phyloP scores from a whole-genome alignment of 2,329 filamentous ascomycete genomes.

The Penicillium sp. region DNA sequence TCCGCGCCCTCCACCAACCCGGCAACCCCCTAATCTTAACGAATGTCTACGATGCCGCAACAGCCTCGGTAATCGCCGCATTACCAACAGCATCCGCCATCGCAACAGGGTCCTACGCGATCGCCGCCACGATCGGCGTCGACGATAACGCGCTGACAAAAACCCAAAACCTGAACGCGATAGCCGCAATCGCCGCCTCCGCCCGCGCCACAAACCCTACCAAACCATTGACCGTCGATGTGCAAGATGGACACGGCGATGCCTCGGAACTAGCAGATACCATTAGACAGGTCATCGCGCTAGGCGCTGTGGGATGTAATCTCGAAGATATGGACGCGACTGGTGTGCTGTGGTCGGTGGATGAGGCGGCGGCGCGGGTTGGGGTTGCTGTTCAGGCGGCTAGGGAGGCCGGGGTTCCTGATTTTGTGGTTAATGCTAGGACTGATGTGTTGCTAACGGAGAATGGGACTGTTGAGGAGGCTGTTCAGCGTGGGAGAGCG shows the following conservation, averaged over 20 bases:
- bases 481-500: constrained; percentile 53
- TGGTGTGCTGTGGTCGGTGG: constrained; percentile 39
- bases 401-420: constrained; percentile 48
- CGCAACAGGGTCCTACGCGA: constrained; percentile 52
- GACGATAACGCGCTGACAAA: constrained; percentile 51
- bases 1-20: constrained; percentile 51
- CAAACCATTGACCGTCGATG: constrained; percentile 51
- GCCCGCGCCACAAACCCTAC: constrained; percentile 39
- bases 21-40: constrained; percentile 53
- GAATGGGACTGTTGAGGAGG: constrained; percentile 46
- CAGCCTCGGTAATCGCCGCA: constrained; percentile 47
- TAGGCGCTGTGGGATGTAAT: constrained; percentile 58
- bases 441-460: constrained; percentile 50
- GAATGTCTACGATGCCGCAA: constrained; percentile 56
- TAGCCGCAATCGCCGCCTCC: constrained; percentile 46
- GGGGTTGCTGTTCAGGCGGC: constrained; percentile 33
- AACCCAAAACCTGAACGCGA: constrained; percentile 51
- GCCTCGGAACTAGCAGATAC: constrained; percentile 42
- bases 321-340: constrained; percentile 54
- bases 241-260: constrained; percentile 60
- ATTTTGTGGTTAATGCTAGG: constrained; percentile 59
- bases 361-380: constrained; percentile 52
- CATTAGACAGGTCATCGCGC: constrained; percentile 46
- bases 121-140: constrained; percentile 48
- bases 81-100: constrained; percentile 39